phyloP scores from a whole-genome alignment of 148 eudicot species.

The Chenopodium quinoa region DNA sequence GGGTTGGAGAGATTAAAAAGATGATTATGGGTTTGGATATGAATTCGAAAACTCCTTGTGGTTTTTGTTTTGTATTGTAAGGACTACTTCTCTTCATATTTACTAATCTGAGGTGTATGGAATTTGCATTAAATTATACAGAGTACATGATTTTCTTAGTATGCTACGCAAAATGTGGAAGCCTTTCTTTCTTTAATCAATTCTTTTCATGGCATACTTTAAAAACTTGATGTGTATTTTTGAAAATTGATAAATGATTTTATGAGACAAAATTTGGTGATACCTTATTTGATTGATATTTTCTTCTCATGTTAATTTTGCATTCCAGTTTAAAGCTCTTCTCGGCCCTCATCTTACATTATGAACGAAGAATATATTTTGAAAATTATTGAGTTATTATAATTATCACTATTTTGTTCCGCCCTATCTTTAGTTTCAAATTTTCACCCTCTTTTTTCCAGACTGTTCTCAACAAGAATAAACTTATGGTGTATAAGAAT shows the following conservation, averaged over 20 bases:
- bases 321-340: not conserved
- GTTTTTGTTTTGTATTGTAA: slow-evolving; percentile 92
- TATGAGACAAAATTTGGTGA: too few species aligned
- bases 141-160: too few species aligned
- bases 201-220: not conserved
- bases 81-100: slow-evolving; percentile 17
- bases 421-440: not conserved
- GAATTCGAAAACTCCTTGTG: slow-evolving; percentile 95
- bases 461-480: not conserved
- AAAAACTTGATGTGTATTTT: not conserved
- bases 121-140: not conserved
- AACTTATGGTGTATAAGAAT: not conserved
- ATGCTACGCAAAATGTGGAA: not conserved
- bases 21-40: slow-evolving; percentile 95
- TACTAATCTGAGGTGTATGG: not conserved
- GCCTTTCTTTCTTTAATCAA: not conserved
- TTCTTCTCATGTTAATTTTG: not conserved
- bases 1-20: slow-evolving; percentile 93
- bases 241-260: not conserved
- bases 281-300: not conserved
- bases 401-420: too few species aligned
- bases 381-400: not conserved
- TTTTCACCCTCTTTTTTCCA: not conserved
- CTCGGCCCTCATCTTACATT: not conserved
- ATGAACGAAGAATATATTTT: not conserved